Conservation (phyloP, 2,329 filamentous ascomycete species). For the Ophiosphaerella narmari region DNA sequence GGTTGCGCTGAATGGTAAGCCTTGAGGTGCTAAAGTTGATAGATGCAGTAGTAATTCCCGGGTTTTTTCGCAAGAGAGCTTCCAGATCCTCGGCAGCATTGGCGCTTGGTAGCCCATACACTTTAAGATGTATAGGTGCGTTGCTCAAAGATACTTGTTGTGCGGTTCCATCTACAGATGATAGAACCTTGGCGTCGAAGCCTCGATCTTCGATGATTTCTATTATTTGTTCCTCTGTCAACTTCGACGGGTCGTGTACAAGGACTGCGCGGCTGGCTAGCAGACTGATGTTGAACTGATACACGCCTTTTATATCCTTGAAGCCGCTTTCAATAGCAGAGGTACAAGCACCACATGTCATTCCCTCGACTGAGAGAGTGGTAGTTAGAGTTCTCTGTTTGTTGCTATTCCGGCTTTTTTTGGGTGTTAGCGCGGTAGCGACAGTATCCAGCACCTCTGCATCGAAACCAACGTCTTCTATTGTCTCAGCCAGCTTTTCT, state of each 20-base stretch:
- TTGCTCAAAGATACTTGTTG: slow-evolving; percentile 59
- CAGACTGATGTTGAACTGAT: slow-evolving; percentile 93
- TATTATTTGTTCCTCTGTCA: slow-evolving; percentile 74
- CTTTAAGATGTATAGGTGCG: slow-evolving; percentile 74
- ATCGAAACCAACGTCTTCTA: slow-evolving; percentile 76
- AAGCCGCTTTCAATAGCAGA: slow-evolving; percentile 88
- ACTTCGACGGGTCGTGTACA: slow-evolving; percentile 74
- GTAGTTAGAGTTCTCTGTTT: slow-evolving; percentile 66
- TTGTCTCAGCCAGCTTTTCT: slow-evolving; percentile 61
- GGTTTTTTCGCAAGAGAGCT: slow-evolving; percentile 63
- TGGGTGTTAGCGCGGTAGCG: slow-evolving; percentile 44
- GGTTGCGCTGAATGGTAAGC: slow-evolving; percentile 73
- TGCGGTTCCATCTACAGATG: slow-evolving; percentile 66
- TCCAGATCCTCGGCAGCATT: slow-evolving; percentile 74
- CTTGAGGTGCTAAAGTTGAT: slow-evolving; percentile 76
- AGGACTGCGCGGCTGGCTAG: slow-evolving; percentile 90
- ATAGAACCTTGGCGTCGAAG: slow-evolving; percentile 83
- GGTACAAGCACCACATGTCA: slow-evolving; percentile 97
- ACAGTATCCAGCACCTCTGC: slow-evolving; percentile 77
- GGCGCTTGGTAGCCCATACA: slow-evolving; percentile 80
- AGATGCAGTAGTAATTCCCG: slow-evolving; percentile 75
- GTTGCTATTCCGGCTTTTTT: slow-evolving; percentile 44
- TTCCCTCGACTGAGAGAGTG: slow-evolving; percentile 88
- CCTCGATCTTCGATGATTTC: slow-evolving; percentile 88
- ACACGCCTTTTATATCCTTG: slow-evolving; percentile 72